These are phyloP conservation scores for Exophiala oligosperma DNA, from an alignment of 2,329 filamentous ascomycete species.

Conservation along the genomic window DNA sequence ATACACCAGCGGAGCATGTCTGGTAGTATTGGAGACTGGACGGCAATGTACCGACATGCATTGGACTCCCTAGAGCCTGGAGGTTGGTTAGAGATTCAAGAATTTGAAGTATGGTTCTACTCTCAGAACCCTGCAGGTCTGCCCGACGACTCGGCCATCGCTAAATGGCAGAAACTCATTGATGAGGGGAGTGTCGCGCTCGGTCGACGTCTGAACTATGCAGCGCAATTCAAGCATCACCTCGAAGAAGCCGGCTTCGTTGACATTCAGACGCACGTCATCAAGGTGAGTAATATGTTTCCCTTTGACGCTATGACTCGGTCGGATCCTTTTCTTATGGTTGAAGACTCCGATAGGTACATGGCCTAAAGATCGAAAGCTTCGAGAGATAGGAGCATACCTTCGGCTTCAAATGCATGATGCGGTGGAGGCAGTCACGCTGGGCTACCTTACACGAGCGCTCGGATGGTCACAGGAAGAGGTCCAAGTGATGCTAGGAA, in stretches of 20 bases:
- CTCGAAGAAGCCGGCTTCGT: constrained; percentile 32
- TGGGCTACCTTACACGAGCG: constrained; percentile 39
- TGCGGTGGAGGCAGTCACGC: constrained; percentile 37
- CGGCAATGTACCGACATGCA: constrained; percentile 32
- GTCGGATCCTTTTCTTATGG: not conserved
- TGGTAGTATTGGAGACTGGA: constrained; percentile 42
- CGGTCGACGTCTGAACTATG: constrained; percentile 24
- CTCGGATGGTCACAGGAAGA: constrained; percentile 32
- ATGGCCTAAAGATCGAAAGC: constrained; percentile 33
- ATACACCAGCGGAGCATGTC: constrained; percentile 32
- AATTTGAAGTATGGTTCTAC: constrained; percentile 31
- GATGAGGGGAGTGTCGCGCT: constrained; percentile 30
- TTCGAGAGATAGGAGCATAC: constrained; percentile 43
- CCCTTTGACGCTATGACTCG: no score
- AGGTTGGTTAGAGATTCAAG: constrained; percentile 42
- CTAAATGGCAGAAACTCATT: constrained; percentile 29
- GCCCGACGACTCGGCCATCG: not conserved
- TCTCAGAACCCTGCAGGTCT: constrained; percentile 25
- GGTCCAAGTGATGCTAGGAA: constrained; percentile 26
- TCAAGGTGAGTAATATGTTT: constrained; percentile 15
- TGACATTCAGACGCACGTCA: constrained; percentile 30
- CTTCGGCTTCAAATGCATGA: constrained; percentile 34
- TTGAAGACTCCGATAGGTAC: constrained; percentile 30
- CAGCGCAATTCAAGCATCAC: constrained; percentile 25
- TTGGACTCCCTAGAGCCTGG: constrained; percentile 28